These are phyloP conservation scores for Suhomyces bolitotheri DNA, from an alignment of 1,139 yeast species.

Conservation along the genomic window DNA sequence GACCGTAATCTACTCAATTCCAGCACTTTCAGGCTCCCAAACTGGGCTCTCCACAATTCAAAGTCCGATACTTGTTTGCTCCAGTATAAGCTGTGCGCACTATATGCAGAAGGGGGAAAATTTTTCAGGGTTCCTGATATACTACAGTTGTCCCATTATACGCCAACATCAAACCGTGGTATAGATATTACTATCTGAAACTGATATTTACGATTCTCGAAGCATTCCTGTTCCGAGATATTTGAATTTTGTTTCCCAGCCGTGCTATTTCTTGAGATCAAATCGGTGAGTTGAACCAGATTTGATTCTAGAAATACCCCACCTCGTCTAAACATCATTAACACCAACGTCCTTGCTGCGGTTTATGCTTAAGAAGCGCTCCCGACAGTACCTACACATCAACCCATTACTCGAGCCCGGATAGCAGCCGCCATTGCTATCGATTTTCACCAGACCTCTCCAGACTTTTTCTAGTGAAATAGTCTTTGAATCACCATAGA, in stretches of 20 bases:
- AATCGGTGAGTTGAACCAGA: constrained; percentile 1
- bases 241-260: too few relatives aligned
- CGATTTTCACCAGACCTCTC: constrained; percentile 6
- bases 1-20: too few relatives aligned
- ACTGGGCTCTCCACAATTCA: too few relatives aligned
- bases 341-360: constrained; percentile 4
- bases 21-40: too few relatives aligned
- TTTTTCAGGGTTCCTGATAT: constrained; percentile 6
- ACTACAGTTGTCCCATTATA: too few relatives aligned
- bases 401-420: constrained; percentile 44
- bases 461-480: constrained; percentile 12
- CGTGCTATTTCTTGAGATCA: too few relatives aligned
- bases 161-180: too few relatives aligned
- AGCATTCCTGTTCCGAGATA: too few relatives aligned
- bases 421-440: constrained; percentile 28
- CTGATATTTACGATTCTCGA: too few relatives aligned
- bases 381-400: constrained; percentile 38
- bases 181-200: too few relatives aligned
- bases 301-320: constrained; percentile 1
- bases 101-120: constrained; percentile 1
- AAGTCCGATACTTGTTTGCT: too few relatives aligned
- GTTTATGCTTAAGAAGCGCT: constrained; percentile 50
- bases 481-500: constrained; percentile 4
- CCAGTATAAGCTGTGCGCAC: neutral
- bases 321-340: too few relatives aligned